Percentiles rank a stretch among this genome's conserved stretches.
These are phyloP conservation scores for Pestalotiopsis sp. DNA, from an alignment of 2,329 filamentous ascomycete genomes.

Conservation along the genomic window DNA sequence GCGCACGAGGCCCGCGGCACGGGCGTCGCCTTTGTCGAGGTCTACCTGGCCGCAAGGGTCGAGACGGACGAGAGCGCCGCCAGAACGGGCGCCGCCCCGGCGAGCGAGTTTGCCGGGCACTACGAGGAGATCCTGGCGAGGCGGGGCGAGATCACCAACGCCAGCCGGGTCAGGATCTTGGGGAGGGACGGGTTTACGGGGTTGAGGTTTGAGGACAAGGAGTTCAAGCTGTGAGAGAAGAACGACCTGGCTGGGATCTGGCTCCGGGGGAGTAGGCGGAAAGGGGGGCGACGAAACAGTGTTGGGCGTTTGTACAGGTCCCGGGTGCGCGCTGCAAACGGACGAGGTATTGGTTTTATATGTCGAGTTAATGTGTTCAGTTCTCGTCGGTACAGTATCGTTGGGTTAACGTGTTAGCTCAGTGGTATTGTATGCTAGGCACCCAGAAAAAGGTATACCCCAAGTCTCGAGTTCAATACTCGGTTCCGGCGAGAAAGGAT, in stretches of 20 bases:
- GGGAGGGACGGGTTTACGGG: conserved; percentile 7
- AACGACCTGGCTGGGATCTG: neutral
- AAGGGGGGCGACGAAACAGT: too few relatives aligned
- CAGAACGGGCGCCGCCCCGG: conserved; percentile 15
- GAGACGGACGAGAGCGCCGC: conserved; percentile 26
- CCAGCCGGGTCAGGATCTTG: conserved; percentile 15
- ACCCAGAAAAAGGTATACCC: too few relatives aligned
- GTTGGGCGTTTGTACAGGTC: too few relatives aligned
- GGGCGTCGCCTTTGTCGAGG: conserved; percentile 41
- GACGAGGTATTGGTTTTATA: too few relatives aligned
- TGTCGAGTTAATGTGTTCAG: too few relatives aligned
- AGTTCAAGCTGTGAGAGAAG: neutral
- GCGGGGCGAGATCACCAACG: conserved; percentile 13
- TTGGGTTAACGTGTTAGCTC: too few relatives aligned
- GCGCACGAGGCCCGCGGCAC: conserved; percentile 29
- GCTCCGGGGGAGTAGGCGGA: too few relatives aligned
- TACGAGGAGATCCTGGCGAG: conserved; percentile 21
- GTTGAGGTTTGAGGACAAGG: conserved; percentile 2
- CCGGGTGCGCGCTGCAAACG: too few relatives aligned
- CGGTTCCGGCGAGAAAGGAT: too few relatives aligned
- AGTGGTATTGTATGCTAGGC: too few relatives aligned
- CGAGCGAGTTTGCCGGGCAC: conserved; percentile 21
- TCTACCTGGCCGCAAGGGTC: conserved; percentile 33
- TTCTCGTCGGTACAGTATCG: too few relatives aligned
- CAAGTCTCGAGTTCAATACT: too few relatives aligned